Conservation (phyloP, 176 grass and related monocot genomes). For the Guadua angustifolia region DNA sequence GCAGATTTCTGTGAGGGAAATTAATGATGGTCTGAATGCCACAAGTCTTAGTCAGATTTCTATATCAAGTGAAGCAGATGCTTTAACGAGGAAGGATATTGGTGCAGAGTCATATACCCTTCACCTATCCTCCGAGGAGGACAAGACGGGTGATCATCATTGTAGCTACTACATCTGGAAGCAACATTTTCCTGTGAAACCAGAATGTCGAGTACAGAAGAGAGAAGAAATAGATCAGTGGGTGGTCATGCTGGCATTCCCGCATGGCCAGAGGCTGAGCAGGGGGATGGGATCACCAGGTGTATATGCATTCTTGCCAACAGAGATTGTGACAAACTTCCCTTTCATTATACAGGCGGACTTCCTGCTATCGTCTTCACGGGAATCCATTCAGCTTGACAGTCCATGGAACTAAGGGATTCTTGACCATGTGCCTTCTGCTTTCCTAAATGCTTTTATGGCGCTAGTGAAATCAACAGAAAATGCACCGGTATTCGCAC, state of each 20-base stretch:
- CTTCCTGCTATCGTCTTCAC: conserved; percentile 56
- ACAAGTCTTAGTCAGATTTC: conserved; percentile 46
- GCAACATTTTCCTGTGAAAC: conserved; percentile 51
- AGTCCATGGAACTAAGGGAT: conserved; percentile 59
- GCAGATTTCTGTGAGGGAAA: conserved; percentile 41
- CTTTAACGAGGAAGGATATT: conserved; percentile 43
- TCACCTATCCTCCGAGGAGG: conserved; percentile 42
- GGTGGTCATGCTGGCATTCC: conserved; percentile 59
- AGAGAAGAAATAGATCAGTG: conserved; percentile 46
- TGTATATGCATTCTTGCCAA: conserved; percentile 64
- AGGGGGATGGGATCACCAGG: conserved; percentile 36
- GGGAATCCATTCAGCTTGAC: conserved; percentile 57
- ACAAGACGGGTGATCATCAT: conserved; percentile 11
- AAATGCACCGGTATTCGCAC: conserved; percentile 23
- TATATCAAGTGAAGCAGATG: conserved; percentile 53
- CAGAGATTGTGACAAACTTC: conserved; percentile 57
- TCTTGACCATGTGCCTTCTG: conserved; percentile 44
- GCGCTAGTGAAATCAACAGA: conserved; percentile 39
- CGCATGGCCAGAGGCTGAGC: conserved; percentile 45
- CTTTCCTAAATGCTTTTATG: conserved; percentile 57
- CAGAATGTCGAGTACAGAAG: conserved; percentile 33
- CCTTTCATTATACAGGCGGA: conserved; percentile 69
- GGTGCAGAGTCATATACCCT: conserved; percentile 52
- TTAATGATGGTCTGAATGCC: conserved; percentile 32
- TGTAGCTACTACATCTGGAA: conserved; percentile 66